phyloP scores from a whole-genome alignment of 1,284 basidiomycete genomes.

The Acaromyces ingoldii region DNA sequence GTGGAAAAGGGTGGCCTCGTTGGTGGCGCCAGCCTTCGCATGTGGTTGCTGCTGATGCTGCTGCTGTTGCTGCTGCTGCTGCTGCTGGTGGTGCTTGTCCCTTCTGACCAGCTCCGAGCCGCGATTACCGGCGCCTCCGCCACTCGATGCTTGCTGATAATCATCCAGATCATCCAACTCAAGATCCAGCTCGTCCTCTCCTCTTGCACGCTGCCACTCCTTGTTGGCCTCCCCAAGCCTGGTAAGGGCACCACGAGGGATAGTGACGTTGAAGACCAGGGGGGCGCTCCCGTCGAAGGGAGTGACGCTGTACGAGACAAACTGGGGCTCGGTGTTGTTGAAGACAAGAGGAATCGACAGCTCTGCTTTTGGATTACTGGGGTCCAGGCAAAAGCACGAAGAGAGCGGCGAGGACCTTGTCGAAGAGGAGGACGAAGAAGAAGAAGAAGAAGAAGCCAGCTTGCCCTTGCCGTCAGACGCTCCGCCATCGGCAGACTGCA shows the following conservation, averaged over 20 bases:
- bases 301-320: constrained; percentile 70
- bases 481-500: too few species aligned
- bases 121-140: not conserved
- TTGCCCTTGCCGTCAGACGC: too few species aligned
- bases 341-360: constrained; percentile 73
- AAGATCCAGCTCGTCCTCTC: constrained; percentile 4
- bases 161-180: constrained; percentile 7
- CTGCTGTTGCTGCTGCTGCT: too few species aligned
- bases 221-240: not conserved
- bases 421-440: not conserved
- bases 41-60: too few species aligned
- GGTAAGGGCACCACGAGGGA: not conserved
- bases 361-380: constrained; percentile 56
- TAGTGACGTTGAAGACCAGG: constrained; percentile 64
- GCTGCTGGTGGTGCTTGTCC: too few species aligned
- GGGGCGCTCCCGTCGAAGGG: constrained; percentile 61
- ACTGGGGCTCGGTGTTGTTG: constrained; percentile 79
- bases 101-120: too few species aligned
- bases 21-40: not conserved
- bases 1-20: constrained; percentile 30
- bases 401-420: constrained; percentile 53
- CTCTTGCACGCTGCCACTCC: not conserved
- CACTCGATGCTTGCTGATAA: not conserved
- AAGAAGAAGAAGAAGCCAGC: too few species aligned
- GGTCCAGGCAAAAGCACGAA: constrained; percentile 61